Conservation (phyloP, 805 yeast genomes). For the Metschnikowia cerradonensis region DNA sequence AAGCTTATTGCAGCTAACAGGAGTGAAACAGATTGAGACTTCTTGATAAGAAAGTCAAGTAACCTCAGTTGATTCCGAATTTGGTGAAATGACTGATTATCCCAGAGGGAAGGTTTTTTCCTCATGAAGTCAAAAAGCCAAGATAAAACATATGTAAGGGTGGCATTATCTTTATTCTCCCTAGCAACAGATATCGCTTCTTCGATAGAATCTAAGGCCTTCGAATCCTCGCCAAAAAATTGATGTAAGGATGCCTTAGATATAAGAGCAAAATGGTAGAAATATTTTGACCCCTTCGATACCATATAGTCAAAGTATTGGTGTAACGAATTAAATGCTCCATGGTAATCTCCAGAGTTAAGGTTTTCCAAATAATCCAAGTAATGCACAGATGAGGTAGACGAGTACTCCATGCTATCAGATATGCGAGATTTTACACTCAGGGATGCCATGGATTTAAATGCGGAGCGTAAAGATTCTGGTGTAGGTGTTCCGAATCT, state of each 20-base stretch:
- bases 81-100: constrained; percentile 42
- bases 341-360: constrained; percentile 57
- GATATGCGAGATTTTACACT: constrained; percentile 18
- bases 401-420: not conserved
- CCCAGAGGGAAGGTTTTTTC: constrained; percentile 57
- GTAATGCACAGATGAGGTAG: constrained; percentile 38
- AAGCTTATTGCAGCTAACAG: constrained; percentile 57
- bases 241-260: constrained; percentile 70
- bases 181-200: constrained; percentile 87
- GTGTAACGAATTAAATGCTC: constrained; percentile 46
- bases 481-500: constrained; percentile 25
- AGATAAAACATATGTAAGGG: constrained; percentile 66
- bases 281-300: constrained; percentile 56
- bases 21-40: constrained; percentile 48
- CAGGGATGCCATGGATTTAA: constrained; percentile 44
- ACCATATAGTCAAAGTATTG: constrained; percentile 75
- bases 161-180: constrained; percentile 71
- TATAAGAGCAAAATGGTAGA: constrained; percentile 73
- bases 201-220: constrained; percentile 74
- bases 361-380: constrained; percentile 58
- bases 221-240: constrained; percentile 58
- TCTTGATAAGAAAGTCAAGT: constrained; percentile 54
- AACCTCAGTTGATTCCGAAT: constrained; percentile 60
- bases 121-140: constrained; percentile 72
- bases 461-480: constrained; percentile 35